Evolutionary conservation across 1,284 basidiomycete species (phyloP).

Genomic region (Ceratobasidium sp.): DNA sequence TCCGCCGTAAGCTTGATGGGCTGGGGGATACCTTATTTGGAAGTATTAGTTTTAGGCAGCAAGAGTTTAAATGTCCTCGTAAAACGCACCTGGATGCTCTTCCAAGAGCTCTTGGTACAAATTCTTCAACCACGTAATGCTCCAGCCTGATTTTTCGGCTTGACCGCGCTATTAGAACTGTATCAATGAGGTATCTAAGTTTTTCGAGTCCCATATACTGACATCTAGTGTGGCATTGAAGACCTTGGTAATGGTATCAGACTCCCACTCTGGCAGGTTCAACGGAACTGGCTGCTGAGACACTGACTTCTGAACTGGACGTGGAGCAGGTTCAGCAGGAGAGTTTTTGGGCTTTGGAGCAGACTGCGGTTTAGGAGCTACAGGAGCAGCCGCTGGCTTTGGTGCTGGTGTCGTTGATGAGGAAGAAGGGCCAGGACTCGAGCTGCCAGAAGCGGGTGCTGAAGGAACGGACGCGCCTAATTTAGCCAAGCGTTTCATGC

Average conservation of each 20-base stretch:
- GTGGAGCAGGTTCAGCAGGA: slow-evolving; percentile 45
- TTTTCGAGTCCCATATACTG: slow-evolving; percentile 47
- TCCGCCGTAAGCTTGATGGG: slow-evolving; percentile 59
- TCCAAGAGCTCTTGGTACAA: slow-evolving; percentile 74
- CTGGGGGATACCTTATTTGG: slow-evolving; percentile 44
- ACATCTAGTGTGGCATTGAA: slow-evolving; percentile 85
- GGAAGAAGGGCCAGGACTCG: slow-evolving; percentile 38
- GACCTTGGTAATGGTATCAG: slow-evolving; percentile 68
- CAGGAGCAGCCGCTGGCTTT: slow-evolving; percentile 45
- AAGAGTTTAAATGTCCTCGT: neutral
- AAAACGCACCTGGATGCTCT: slow-evolving; percentile 65
- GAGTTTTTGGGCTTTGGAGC: slow-evolving; percentile 47
- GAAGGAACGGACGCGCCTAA: slow-evolving; percentile 57
- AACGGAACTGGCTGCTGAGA: slow-evolving; percentile 55
- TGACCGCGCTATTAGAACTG: slow-evolving; percentile 61
- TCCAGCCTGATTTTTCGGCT: slow-evolving; percentile 73
- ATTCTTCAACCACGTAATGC: slow-evolving; percentile 83
- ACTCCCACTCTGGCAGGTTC: slow-evolving; percentile 73
- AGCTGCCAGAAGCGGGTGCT: slow-evolving; percentile 30
- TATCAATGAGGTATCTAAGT: slow-evolving; percentile 23
- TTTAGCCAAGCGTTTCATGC: slow-evolving; percentile 84
- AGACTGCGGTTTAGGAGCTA: slow-evolving; percentile 47
- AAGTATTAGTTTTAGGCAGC: slow-evolving; percentile 28
- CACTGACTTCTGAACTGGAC: slow-evolving; percentile 58
- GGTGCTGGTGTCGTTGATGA: slow-evolving; percentile 51